Conservation (phyloP, 2,329 filamentous ascomycete genomes). For the Aureobasidium sp. region DNA sequence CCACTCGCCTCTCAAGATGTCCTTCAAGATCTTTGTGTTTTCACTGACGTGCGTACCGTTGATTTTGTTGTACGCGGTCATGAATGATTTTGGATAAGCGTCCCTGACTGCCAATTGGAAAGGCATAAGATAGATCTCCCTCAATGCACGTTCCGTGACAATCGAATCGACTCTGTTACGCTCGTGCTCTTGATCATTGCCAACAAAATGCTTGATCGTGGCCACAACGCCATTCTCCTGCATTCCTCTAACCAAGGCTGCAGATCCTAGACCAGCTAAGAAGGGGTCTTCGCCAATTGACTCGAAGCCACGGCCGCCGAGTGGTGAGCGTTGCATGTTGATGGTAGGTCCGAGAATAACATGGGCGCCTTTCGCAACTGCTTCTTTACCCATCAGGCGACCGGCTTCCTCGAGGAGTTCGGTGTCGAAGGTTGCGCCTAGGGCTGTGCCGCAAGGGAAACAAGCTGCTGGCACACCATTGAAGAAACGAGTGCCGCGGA, state of each 20-base stretch:
- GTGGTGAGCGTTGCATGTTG: slow-evolving; percentile 73
- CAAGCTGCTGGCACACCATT: slow-evolving; percentile 59
- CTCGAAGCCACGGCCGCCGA: slow-evolving; percentile 82
- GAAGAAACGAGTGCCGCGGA: slow-evolving; percentile 62
- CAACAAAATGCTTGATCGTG: slow-evolving; percentile 72
- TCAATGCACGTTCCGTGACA: slow-evolving; percentile 57
- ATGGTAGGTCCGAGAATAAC: slow-evolving; percentile 71
- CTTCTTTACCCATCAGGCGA: slow-evolving; percentile 62
- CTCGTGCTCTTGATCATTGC: slow-evolving; percentile 67
- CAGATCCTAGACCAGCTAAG: slow-evolving; percentile 65
- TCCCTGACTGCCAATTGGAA: slow-evolving; percentile 68
- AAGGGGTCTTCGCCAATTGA: slow-evolving; percentile 79
- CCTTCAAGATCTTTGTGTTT: slow-evolving; percentile 57
- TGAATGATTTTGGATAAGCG: slow-evolving; percentile 61
- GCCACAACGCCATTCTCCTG: slow-evolving; percentile 69
- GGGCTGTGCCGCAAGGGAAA: slow-evolving; percentile 70
- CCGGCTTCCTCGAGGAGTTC: slow-evolving; percentile 64
- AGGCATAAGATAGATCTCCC: slow-evolving; percentile 66
- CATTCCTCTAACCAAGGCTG: slow-evolving; percentile 54
- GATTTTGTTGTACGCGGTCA: slow-evolving; percentile 70
- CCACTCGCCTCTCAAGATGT: slow-evolving; percentile 65
- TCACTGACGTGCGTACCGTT: slow-evolving; percentile 64
- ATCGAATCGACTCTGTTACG: slow-evolving; percentile 58
- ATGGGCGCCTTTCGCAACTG: slow-evolving; percentile 65
- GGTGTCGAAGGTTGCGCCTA: slow-evolving; percentile 74